Base-by-base conservation (phyloP, 176 grass and related monocot genomes). In the Rhynchospora breviuscula region DNA sequence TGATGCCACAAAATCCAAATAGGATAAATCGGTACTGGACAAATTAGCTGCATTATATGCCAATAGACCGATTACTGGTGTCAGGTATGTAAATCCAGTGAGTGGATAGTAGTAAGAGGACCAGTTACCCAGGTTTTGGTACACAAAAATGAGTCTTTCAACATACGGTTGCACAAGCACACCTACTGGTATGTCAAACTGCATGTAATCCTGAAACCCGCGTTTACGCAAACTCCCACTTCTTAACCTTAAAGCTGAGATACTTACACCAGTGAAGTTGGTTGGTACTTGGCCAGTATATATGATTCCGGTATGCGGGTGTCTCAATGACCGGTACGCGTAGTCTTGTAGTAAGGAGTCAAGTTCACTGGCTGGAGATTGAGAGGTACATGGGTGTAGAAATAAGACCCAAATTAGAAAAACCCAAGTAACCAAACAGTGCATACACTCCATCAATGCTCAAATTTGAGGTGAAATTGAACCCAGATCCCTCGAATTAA, bases 21-120 rank as follows among this genome's bases (percentile, higher is more conserved):
- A 88, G 0, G 81, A 19, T 80, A 99, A 79, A 18, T 89, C 83
- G 17, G 63, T 87, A 0, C 89, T 86, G 3, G 87, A 87, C 54
- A 96, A 33, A 84, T 99, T 90, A 77, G 87, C 84, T 7, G 91
- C 97, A 23, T 96, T 89, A 21, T 99, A 99, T 61, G 87, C 86
- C 3, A 99, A 87, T 63, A 99, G 88, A 0, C 93, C 89, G 8
- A 99, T 85, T 10, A 99, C 81, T 15, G 97, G 97, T 63, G 97
- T 75, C 26, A 99, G 85, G 85, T 99, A 92, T 19, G 89, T 93
- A 68, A 88, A 96, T 4, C 97, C 97, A 15, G 88, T 58, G 44
- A 96, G 79, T 8, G 86, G 91, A 83, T 99, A 99, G 78, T 96
- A 90, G 53, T 7, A 3, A 15, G 76, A 82, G 13, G 96, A 89